Evolutionary conservation across 164 flowering plant species (phyloP).

Genomic region (Cinnamomum chago): DNA sequence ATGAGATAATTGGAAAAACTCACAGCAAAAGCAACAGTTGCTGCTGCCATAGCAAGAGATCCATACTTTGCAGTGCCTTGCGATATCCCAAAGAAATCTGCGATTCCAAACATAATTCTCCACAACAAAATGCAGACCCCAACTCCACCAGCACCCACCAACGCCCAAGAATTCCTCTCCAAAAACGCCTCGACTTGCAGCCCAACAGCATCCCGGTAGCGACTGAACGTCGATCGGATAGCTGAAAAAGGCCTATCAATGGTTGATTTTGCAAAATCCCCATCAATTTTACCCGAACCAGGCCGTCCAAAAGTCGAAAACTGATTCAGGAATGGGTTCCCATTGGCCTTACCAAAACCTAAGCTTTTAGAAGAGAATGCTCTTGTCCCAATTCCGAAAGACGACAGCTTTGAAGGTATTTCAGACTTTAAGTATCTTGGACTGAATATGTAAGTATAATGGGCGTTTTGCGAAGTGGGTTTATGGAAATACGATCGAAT

Average conservation of each 20-base stretch:
- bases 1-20: constrained; percentile 25
- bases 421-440: background rate
- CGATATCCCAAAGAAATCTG: constrained; percentile 71
- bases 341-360: constrained; percentile 8
- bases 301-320: constrained; percentile 29
- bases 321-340: constrained; percentile 26
- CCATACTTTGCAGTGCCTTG: constrained; percentile 99
- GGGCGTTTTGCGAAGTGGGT: background rate
- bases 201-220: constrained; percentile 65
- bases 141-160: constrained; percentile 63
- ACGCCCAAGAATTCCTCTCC: constrained; percentile 61
- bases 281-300: constrained; percentile 18
- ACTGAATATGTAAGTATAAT: background rate
- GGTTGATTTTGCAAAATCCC: constrained; percentile 29
- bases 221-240: constrained; percentile 31
- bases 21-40: constrained; percentile 82
- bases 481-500: background rate
- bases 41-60: constrained; percentile 80
- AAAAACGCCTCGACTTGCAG: constrained; percentile 83
- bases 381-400: background rate
- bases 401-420: background rate
- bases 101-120: constrained; percentile 86
- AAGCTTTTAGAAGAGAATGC: constrained; percentile 10
- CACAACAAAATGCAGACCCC: constrained; percentile 60
- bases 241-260: constrained; percentile 45